Evolutionary conservation across 2,329 filamentous ascomycete species (phyloP).

Genomic region (Fusarium chaquense): DNA sequence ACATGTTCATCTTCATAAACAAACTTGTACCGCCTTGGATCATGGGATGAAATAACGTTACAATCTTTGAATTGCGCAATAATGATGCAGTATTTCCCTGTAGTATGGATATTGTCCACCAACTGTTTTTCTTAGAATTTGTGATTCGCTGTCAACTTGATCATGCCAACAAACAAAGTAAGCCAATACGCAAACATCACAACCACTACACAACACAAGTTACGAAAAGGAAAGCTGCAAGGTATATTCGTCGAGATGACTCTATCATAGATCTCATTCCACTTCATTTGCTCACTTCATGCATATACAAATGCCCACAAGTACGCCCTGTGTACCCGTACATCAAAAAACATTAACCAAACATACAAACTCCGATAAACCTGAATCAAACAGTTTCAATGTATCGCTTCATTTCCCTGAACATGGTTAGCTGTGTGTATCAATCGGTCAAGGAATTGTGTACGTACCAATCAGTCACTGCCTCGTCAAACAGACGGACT

Average conservation of each 20-base stretch:
- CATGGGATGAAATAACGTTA: not conserved
- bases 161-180: not conserved
- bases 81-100: too few species aligned
- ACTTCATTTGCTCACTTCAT: slow-evolving; percentile 9
- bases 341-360: slow-evolving; percentile 3
- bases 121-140: not conserved
- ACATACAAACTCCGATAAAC: slow-evolving; percentile 24
- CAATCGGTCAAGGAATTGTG: fast-evolving
- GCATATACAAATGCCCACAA: slow-evolving; percentile 29
- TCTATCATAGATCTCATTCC: slow-evolving; percentile 20
- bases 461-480: slow-evolving; percentile 94
- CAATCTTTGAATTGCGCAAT: not conserved
- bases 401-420: slow-evolving; percentile 80
- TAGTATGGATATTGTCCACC: too few species aligned
- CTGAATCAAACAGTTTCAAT: slow-evolving; percentile 73
- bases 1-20: not conserved
- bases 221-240: slow-evolving; percentile 4
- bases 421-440: slow-evolving; percentile 29
- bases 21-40: not conserved
- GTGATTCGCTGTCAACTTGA: not conserved
- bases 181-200: not conserved
- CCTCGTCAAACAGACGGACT: slow-evolving; percentile 90
- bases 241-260: slow-evolving; percentile 38
- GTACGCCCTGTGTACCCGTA: slow-evolving; percentile 33
- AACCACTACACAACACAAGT: not conserved